Base-by-base conservation (phyloP, 257 asterid species). In the Phtheirospermum japonicum region DNA sequence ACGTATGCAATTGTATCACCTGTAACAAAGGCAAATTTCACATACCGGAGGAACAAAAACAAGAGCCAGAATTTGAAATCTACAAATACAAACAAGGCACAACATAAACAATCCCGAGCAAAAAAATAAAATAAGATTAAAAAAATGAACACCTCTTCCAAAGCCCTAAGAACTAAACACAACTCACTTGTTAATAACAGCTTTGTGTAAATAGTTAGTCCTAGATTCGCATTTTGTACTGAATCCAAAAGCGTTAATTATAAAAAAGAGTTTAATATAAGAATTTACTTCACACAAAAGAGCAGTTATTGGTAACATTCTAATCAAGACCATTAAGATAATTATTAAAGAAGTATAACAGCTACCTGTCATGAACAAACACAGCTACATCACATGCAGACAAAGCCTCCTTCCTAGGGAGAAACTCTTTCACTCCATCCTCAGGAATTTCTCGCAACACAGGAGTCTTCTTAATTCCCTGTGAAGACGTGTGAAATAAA, bases 301-400 rank as follows among this genome's bases (percentile, higher is more conserved):
- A 61, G 48, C 14, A 63, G 57, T 23, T 33, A 20, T 43, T 34
- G n/a, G 42, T 13, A 0, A 9, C 18, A 59, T 59, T 33, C 55
- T 26, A 42, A 32, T 37, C 43, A 9, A n/a, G n/a, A n/a, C n/a
- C n/a, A n/a, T n/a, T n/a, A n/a, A n/a, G n/a, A n/a, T n/a, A n/a
- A n/a, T n/a, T n/a, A n/a, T n/a, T n/a, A n/a, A n/a, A n/a, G n/a
- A n/a, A n/a, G n/a, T n/a, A n/a, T n/a, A n/a, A n/a, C 58, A 56
- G 51, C 59, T 74, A 87, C 98, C 98, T 90, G 83, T 90, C 96
- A 71, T 90, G 98, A 59, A 87, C 94, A 81, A 90, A 90, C 67
- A n/a, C n/a, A n/a, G n/a, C n/a, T n/a, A n/a, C n/a, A n/a, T n/a
- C n/a, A n/a, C n/a, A n/a, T n/a, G n/a, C 76, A 52, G 96, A 91